Base-by-base conservation (phyloP, 2,329 filamentous ascomycete genomes). In the Geoglossum cookeanum region DNA sequence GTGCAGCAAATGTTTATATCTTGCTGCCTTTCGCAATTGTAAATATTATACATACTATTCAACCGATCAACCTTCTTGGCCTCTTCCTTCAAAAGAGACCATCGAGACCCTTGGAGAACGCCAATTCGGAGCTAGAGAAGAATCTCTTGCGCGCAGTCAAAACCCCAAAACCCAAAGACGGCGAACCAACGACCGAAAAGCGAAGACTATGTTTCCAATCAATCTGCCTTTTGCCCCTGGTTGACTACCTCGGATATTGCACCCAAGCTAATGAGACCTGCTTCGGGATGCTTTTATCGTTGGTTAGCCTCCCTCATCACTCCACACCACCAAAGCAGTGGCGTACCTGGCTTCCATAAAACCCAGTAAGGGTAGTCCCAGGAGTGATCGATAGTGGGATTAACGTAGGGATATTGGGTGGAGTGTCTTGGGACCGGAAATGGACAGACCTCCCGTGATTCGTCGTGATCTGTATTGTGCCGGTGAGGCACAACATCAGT, bases 311-410 rank as follows among this genome's bases (percentile, higher is more conserved):
- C 45, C 4, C 45, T 47, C 17, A 49, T 49, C 45, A 13, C 13
- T 49, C 45, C 17, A 4, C 27, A 17, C 45, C 11, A 30, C 45
- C 22, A 30, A 42, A 42, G 45, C 29, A 35, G 15, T 22, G 15
- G 29, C 55, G 33, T 30, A 48, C 55, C 55, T 56, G 55, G 44
- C 55, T 56, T 56, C 39, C 55, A 48, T 56, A 56, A 56, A 56
- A 47, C 8, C 55, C 55, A 29, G 39, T 56, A n/a, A 56, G 30
- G 29, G 55, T 56, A 29, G 55, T 56, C 29, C 55, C 55, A 39
- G 55, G 55, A 56, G 55, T 39, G 29, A 56, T 48, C 8, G 22
- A n/a, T 22, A 56, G 35, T n/a, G 47, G 42, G n/a, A 27, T 56
- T 32, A 39, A 11, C 5, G 39, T 33, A 27, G 27, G 13, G 22